These are phyloP conservation scores for Umbelopsis vinacea DNA, from an alignment of 192 early-diverging fungal species.

Conservation along the genomic window DNA sequence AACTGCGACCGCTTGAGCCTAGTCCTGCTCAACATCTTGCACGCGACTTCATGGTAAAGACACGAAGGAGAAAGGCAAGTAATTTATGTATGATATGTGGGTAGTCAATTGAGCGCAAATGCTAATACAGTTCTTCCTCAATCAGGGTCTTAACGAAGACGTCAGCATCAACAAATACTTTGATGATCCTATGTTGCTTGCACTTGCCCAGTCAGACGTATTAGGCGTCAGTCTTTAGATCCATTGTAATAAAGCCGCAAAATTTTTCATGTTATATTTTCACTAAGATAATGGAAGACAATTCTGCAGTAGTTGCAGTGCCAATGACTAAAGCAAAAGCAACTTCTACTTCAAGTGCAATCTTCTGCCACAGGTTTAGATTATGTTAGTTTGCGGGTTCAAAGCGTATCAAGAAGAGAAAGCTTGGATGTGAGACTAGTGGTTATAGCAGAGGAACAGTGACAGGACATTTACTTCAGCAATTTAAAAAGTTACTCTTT, in stretches of 20 bases:
- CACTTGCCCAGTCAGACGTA: conserved; percentile 52
- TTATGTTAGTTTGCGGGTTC: too few relatives aligned
- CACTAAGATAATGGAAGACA: too few relatives aligned
- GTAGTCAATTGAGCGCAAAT: neutral
- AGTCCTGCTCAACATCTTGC: conserved; percentile 86
- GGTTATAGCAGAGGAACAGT: too few relatives aligned
- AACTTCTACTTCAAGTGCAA: too few relatives aligned
- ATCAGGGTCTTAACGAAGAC: conserved; percentile 74
- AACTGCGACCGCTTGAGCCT: conserved; percentile 90
- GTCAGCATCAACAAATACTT: conserved; percentile 83
- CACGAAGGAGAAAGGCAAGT: conserved; percentile 84
- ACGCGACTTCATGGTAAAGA: conserved; percentile 99
- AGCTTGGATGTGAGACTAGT: too few relatives aligned
- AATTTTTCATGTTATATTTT: neutral
- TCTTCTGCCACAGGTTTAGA: too few relatives aligned
- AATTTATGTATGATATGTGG: neutral
- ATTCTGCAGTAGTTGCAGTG: too few relatives aligned
- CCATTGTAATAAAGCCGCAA: conserved; percentile 26
- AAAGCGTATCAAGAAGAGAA: too few relatives aligned
- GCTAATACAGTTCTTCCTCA: neutral
- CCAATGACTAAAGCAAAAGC: too few relatives aligned
- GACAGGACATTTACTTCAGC: too few relatives aligned
- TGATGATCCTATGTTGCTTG: conserved; percentile 69
- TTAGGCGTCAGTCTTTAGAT: conserved; percentile 36
- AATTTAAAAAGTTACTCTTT: too few relatives aligned